Percentiles rank a stretch among this genome's conserved stretches.
phyloP scores from a whole-genome alignment of 179 eudicot genomes.

The Monotropa hypopitys region DNA sequence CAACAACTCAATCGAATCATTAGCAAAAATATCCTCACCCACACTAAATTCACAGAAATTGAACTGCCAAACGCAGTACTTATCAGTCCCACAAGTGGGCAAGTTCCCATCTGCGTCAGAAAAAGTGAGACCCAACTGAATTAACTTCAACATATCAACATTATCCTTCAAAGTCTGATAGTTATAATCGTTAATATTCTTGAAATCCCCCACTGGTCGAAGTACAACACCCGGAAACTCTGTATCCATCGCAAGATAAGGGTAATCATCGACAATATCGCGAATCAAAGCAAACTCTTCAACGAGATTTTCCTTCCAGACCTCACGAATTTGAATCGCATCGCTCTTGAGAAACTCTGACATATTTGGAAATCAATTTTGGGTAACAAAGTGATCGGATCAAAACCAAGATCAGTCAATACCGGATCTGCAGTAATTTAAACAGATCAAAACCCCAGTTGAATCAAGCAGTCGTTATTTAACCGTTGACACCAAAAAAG shows the following conservation, averaged over 20 bases:
- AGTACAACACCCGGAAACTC: conserved; percentile 19
- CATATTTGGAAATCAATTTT: conserved; percentile 16
- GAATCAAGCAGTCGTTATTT: neutral
- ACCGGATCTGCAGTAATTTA: conserved; percentile 1
- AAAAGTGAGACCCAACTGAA: conserved; percentile 30
- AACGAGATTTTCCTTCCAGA: conserved; percentile 13
- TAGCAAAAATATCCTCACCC: conserved; percentile 10
- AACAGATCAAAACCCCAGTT: conserved; percentile 1
- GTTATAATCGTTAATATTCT: conserved; percentile 10
- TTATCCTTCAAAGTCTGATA: conserved; percentile 15
- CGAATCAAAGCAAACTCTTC: conserved; percentile 14
- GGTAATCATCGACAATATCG: conserved; percentile 13
- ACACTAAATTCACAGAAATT: conserved; percentile 26
- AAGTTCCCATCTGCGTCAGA: conserved; percentile 28
- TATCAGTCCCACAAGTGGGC: conserved; percentile 26
- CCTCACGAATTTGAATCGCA: conserved; percentile 34
- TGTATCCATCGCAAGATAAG: conserved; percentile 18
- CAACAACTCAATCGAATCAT: conserved; percentile 13
- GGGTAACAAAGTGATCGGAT: neutral
- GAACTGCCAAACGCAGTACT: conserved; percentile 30
- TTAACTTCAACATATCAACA: conserved; percentile 24
- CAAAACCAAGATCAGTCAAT: neutral
- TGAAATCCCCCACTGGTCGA: conserved; percentile 11
- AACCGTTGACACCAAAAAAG: neutral
- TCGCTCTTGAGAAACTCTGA: conserved; percentile 34